Percentiles rank a stretch among this genome's conserved stretches.
These are phyloP conservation scores for Tremella yokohamensis DNA, from an alignment of 768 basidiomycete species.

Conservation along the genomic window DNA sequence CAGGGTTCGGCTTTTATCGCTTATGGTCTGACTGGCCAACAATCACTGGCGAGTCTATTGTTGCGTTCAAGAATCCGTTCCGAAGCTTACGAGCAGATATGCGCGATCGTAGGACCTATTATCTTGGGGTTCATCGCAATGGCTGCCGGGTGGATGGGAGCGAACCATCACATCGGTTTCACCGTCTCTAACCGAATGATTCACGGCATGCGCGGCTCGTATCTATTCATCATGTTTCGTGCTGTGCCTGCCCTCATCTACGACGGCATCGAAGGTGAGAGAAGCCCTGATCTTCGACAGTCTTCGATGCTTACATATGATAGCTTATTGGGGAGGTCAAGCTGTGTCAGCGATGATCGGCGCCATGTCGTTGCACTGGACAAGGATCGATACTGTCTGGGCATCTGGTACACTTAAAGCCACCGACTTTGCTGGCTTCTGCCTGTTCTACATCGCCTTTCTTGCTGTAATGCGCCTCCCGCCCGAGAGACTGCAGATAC, in stretches of 20 bases:
- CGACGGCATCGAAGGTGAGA: slow-evolving; percentile 3
- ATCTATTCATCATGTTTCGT: slow-evolving; percentile 16
- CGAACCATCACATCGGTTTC: not conserved
- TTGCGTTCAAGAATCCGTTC: no score
- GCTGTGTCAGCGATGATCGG: slow-evolving; percentile 15
- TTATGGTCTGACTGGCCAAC: not conserved
- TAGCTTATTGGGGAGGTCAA: slow-evolving; percentile 35
- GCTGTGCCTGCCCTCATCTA: not conserved
- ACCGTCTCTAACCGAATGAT: slow-evolving; percentile 21
- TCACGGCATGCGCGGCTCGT: slow-evolving; percentile 32
- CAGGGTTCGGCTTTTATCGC: no score
- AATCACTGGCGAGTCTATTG: not conserved
- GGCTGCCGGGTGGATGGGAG: slow-evolving; percentile 22
- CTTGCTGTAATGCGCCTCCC: slow-evolving; percentile 22
- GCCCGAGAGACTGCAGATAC: slow-evolving; percentile 26
- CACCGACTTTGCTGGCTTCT: slow-evolving; percentile 3
- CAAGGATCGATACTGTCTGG: not conserved
- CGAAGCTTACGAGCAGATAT: slow-evolving; percentile 5
- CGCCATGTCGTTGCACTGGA: not conserved
- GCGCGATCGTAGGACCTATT: slow-evolving; percentile 23
- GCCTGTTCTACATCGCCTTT: slow-evolving; percentile 23
- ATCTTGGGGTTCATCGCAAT: slow-evolving; percentile 26
- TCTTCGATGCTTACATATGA: not conserved
- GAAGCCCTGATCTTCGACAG: not conserved
- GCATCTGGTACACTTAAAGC: not conserved